Conservation (phyloP, 371 early-diverging fungal species). For the Umbelopsis sp. region DNA sequence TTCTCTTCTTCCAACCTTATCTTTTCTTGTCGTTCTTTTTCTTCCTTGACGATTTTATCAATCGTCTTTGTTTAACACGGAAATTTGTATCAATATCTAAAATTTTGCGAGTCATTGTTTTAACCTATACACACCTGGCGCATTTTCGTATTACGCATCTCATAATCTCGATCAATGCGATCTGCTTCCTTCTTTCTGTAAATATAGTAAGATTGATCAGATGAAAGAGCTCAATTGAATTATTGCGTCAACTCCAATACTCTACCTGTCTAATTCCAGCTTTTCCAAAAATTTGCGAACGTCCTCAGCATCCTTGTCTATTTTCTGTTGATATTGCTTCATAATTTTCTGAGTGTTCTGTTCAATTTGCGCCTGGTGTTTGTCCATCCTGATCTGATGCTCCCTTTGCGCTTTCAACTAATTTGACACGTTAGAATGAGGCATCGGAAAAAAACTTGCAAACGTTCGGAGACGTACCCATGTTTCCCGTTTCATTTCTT, state of each 20-base stretch:
- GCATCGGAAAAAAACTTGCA: neutral
- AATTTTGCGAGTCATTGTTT: neutral
- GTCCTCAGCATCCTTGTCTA: constrained; percentile 4
- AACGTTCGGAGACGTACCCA: neutral
- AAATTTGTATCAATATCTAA: neutral
- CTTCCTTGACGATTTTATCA: neutral
- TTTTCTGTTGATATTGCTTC: neutral
- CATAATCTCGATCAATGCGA: neutral
- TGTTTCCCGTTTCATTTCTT: constrained; percentile 6
- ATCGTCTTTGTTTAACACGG: neutral
- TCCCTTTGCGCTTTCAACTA: constrained; percentile 4
- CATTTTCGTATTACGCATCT: neutral
- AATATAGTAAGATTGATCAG: neutral
- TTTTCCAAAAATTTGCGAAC: constrained; percentile 4
- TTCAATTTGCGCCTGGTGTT: neutral
- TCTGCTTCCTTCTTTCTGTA: constrained; percentile 8
- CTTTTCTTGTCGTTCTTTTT: constrained; percentile 15
- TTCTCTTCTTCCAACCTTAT: constrained; percentile 23
- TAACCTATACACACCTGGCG: neutral
- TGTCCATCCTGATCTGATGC: constrained; percentile 4
- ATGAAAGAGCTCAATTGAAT: neutral
- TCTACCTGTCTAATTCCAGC: constrained; percentile 12
- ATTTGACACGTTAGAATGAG: neutral
- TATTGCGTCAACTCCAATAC: neutral
- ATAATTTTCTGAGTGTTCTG: neutral